Percentiles rank a stretch among this genome's conserved stretches.
These are phyloP conservation scores for Purshia tridentata DNA, from an alignment of 306 rosid genomes.

Conservation along the genomic window DNA sequence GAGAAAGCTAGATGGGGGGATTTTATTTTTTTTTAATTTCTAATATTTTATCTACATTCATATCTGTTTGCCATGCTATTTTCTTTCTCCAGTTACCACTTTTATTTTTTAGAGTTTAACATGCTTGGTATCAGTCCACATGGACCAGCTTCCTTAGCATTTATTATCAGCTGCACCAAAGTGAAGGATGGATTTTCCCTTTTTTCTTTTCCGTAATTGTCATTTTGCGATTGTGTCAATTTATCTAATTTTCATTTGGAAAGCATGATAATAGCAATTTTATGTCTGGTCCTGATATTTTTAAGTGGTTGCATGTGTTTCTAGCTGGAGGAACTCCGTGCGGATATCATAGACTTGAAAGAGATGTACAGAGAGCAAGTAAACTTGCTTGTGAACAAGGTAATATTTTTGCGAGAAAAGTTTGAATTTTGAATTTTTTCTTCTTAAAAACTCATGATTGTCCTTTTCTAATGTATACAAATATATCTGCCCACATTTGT, in stretches of 20 bases:
- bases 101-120: background rate
- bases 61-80: background rate
- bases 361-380: conserved; percentile 99
- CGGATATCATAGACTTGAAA: conserved; percentile 95
- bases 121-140: background rate
- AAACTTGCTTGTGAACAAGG: conserved; percentile 93
- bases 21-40: no score
- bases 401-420: conserved; percentile 21
- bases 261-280: background rate
- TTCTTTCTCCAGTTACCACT: background rate
- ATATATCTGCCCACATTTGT: background rate
- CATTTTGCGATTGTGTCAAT: background rate
- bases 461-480: background rate
- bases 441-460: background rate
- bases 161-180: background rate
- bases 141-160: background rate
- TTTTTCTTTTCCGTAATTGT: background rate
- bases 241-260: background rate
- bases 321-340: conserved; percentile 99
- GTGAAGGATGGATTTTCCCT: background rate
- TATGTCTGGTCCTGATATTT: conserved; percentile 24
- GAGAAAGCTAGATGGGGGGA: background rate
- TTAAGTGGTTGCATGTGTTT: conserved; percentile 33
- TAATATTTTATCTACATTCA: background rate
- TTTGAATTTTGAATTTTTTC: no score